These are phyloP conservation scores for Dichotomopilus funicola DNA, from an alignment of 2,329 filamentous ascomycete genomes.

Conservation along the genomic window DNA sequence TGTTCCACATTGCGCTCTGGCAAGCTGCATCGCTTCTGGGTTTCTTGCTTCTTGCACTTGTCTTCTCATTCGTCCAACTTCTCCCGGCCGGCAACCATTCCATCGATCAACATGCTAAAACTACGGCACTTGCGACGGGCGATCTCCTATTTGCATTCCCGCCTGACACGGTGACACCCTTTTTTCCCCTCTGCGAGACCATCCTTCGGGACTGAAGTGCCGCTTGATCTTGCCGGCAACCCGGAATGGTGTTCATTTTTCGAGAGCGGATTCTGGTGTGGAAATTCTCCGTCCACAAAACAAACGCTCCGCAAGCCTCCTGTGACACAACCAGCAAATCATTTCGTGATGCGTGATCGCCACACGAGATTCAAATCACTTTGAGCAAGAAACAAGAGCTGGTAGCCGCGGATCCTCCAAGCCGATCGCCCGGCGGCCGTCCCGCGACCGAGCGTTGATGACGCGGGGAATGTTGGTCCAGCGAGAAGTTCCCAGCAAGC, in stretches of 20 bases:
- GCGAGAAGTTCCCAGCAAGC: too few relatives aligned
- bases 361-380: too few relatives aligned
- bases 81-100: conserved; percentile 2
- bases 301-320: background rate
- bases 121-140: conserved; percentile 15
- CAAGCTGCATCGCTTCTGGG: conserved; percentile 4
- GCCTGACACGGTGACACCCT: background rate
- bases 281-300: conserved; percentile 4
- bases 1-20: conserved; percentile 1
- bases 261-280: background rate
- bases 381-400: too few relatives aligned
- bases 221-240: background rate
- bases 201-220: background rate
- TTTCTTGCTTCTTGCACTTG: background rate
- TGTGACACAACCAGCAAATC: background rate
- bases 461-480: too few relatives aligned
- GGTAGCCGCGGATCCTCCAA: too few relatives aligned
- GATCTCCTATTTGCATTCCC: conserved; percentile 18
- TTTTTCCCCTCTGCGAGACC: background rate
- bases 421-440: too few relatives aligned
- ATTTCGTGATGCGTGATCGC: too few relatives aligned
- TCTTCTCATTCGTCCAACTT: conserved; percentile 2
- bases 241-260: background rate
- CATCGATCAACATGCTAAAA: conserved; percentile 13
- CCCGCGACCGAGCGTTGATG: too few relatives aligned